These are phyloP conservation scores for Sarocladium kiliense DNA, from an alignment of 2,329 filamentous ascomycete genomes.

Conservation along the genomic window DNA sequence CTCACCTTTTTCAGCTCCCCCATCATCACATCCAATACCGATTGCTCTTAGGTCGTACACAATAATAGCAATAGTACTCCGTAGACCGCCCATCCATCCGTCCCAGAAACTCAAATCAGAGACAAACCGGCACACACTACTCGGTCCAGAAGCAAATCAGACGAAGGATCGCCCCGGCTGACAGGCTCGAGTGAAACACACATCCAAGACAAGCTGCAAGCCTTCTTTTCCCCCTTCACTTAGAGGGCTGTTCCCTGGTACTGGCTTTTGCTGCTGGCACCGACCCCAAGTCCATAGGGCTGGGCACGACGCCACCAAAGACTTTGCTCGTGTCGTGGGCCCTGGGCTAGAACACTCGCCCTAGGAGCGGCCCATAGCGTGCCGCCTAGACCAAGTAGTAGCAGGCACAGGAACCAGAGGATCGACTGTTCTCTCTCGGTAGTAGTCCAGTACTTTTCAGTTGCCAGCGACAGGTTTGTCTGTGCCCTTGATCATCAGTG, in stretches of 20 bases:
- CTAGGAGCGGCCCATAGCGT: slow-evolving; percentile 1
- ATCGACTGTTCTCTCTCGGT: too few species aligned
- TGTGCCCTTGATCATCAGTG: too few species aligned
- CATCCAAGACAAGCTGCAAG: background rate
- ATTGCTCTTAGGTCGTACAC: background rate
- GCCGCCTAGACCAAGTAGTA: background rate
- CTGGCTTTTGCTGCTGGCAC: too few species aligned
- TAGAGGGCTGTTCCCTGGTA: background rate
- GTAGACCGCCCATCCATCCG: background rate
- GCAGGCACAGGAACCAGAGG: background rate
- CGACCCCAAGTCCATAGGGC: background rate
- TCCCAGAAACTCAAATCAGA: background rate
- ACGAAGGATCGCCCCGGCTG: background rate
- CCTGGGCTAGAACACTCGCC: background rate
- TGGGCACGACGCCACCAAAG: background rate
- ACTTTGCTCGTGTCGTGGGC: background rate
- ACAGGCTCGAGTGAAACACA: background rate
- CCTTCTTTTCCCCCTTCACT: background rate
- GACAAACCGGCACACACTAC: background rate
- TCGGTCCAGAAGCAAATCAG: background rate
- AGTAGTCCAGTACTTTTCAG: too few species aligned
- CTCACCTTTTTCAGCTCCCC: background rate
- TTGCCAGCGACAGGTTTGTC: too few species aligned
- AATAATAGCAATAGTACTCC: too few species aligned
- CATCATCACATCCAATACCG: background rate